Base-by-base conservation (phyloP, 805 yeast genomes). In the Teunomyces cretensis region DNA sequence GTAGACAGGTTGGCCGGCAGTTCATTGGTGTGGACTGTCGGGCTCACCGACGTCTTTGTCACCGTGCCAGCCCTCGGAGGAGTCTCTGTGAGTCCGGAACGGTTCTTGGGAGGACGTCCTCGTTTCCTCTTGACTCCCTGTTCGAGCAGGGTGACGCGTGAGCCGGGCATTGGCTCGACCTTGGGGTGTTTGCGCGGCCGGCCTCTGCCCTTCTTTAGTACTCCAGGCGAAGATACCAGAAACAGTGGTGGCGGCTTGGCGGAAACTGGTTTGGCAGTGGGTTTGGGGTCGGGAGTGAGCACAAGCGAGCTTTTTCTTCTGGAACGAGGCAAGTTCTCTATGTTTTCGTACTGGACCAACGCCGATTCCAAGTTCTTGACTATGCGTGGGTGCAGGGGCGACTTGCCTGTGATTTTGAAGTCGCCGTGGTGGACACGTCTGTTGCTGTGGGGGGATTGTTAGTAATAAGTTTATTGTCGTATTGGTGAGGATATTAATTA, bases 361-460 rank as follows among this genome's bases (percentile, higher is more conserved):
- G 59, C 67, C 1, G 68, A 64, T n/a, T 58, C 54, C 8, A 64
- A 46, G 37, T 45, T 56, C 30, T 46, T 49, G 8, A 52, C 17
- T 36, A 35, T 19, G 26, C 33, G 13, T 39, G 46, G 38, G 45
- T 50, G 38, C 50, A 33, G 36, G 8, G 22, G 26, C 6, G 33
- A 32, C 15, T 19, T 40, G 40, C 35, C 12, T 11, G 39, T 43
- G 35, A 60, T 59, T 30, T 47, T 54, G 31, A 60, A 52, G 13
- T 42, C 50, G 6, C 49, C 52, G 15, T 50, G 49, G 28, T 55
- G 46, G 30, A 57, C 49, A n/a, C 41, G 46, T 33, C 59, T 51
- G 33, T 42, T 47, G 22, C 62, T 60, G 41, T n/a, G 11, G 38
- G 39, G 13, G 15, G 6, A 19, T 3, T 17, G 57, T 56, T 55